phyloP scores from a whole-genome alignment of 257 asterid genomes.

The Gynochthodes officinalis region DNA sequence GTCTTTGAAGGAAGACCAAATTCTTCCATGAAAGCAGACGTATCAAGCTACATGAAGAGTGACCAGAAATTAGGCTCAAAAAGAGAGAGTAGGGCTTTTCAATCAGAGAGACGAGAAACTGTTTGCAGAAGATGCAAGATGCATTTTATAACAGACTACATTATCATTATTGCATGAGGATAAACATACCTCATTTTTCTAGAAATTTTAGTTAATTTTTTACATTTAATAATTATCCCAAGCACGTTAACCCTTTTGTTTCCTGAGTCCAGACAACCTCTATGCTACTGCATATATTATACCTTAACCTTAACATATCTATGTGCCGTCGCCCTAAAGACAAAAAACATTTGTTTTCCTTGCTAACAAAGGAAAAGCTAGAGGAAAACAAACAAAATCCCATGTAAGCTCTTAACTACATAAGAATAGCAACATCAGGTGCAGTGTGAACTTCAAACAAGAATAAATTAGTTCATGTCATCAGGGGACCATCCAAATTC shows the following conservation, averaged over 20 bases:
- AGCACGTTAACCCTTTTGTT: too few relatives aligned
- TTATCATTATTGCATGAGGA: neutral
- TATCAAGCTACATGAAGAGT: constrained; percentile 57
- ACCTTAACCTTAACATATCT: neutral
- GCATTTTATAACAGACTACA: neutral
- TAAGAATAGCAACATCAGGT: neutral
- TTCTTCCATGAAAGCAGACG: constrained; percentile 93
- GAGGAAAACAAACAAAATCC: too few relatives aligned
- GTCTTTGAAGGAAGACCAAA: constrained; percentile 92
- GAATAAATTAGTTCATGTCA: neutral
- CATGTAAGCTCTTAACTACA: too few relatives aligned
- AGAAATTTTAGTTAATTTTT: neutral
- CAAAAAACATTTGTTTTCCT: too few relatives aligned
- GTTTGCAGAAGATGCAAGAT: neutral
- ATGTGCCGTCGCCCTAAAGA: too few relatives aligned
- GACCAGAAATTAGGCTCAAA: constrained; percentile 20
- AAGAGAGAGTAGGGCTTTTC: neutral
- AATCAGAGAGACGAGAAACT: neutral
- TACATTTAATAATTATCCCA: too few relatives aligned
- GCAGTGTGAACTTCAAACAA: neutral
- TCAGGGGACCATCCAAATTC: neutral
- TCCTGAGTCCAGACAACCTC: too few relatives aligned
- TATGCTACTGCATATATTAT: too few relatives aligned
- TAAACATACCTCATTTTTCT: neutral
- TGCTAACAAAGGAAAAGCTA: too few relatives aligned